These are phyloP conservation scores for Acanthamoeba culbertsoni DNA, from an alignment of 208 protist genomes.

Conservation along the genomic window DNA sequence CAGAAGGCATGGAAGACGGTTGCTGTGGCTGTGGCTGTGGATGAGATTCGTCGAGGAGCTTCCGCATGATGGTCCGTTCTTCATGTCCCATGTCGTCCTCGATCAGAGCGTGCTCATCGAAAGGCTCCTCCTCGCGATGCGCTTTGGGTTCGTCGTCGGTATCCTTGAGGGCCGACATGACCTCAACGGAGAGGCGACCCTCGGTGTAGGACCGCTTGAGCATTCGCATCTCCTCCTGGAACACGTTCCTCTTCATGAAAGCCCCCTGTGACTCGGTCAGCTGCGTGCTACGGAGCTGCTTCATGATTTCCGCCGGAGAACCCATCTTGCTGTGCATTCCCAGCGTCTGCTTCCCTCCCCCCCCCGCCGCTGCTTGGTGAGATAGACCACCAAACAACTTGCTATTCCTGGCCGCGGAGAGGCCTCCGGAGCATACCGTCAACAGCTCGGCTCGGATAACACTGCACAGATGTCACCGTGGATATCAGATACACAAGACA, in stretches of 20 bases:
- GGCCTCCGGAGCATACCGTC: background rate
- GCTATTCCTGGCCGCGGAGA: background rate
- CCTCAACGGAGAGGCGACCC: background rate
- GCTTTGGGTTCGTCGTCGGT: background rate
- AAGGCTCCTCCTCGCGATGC: background rate
- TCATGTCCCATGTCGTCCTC: background rate
- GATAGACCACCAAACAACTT: too few species aligned
- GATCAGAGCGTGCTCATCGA: background rate
- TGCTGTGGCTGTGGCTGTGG: background rate
- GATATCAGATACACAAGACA: background rate
- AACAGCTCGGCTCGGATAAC: background rate
- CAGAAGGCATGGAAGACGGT: background rate
- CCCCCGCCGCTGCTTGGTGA: background rate
- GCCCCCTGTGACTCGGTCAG: slow-evolving; percentile 40
- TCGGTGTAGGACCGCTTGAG: background rate
- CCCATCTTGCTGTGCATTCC: background rate
- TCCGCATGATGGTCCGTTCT: background rate
- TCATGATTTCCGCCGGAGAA: background rate
- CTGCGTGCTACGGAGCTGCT: background rate
- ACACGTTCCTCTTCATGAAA: slow-evolving; percentile 40
- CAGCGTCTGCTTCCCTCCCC: background rate
- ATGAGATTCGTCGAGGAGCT: background rate
- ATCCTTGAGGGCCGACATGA: background rate
- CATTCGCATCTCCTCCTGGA: slow-evolving; percentile 41
- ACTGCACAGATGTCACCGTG: background rate